A percentile compares a stretch with the other conserved stretches of the same genome.
Conservation (phyloP, 202 grass and related monocot genomes). For the Setaria viridis region DNA sequence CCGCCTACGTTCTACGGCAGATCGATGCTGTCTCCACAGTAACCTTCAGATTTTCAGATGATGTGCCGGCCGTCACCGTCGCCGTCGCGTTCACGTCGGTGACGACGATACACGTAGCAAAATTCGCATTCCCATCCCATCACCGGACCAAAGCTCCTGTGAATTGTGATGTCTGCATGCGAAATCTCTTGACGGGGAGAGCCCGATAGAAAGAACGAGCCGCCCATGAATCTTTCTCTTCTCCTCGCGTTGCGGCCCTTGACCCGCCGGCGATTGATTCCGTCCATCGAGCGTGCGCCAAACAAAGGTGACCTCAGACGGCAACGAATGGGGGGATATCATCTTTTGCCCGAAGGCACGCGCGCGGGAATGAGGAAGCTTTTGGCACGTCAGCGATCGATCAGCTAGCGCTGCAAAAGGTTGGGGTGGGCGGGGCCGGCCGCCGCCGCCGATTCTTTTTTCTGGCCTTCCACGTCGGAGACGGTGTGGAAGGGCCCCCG, state of each 20-base stretch:
- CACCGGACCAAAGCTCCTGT: not conserved
- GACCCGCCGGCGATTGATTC: slow-evolving; percentile 25
- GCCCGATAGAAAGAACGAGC: not conserved
- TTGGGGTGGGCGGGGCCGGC: not conserved
- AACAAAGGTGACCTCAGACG: not conserved
- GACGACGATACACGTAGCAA: not conserved
- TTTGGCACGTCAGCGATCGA: not conserved
- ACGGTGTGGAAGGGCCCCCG: not conserved
- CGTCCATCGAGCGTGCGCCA: slow-evolving; percentile 40
- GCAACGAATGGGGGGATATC: not conserved
- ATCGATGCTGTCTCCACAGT: not conserved
- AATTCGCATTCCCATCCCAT: not conserved
- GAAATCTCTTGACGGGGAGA: not conserved
- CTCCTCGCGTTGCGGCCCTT: not conserved
- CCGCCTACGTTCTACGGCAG: not conserved
- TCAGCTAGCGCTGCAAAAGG: not conserved
- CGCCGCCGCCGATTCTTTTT: slow-evolving; percentile 5
- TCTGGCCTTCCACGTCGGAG: slow-evolving; percentile 21
- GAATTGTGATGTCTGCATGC: not conserved
- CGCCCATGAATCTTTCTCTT: not conserved
- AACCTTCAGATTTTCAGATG: not conserved
- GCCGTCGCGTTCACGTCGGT: not conserved
- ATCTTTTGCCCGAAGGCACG: not conserved
- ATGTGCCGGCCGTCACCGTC: not conserved
- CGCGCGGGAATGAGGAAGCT: not conserved